Base-by-base conservation (phyloP, 2,329 filamentous ascomycete genomes). In the Fusarium sacchari region DNA sequence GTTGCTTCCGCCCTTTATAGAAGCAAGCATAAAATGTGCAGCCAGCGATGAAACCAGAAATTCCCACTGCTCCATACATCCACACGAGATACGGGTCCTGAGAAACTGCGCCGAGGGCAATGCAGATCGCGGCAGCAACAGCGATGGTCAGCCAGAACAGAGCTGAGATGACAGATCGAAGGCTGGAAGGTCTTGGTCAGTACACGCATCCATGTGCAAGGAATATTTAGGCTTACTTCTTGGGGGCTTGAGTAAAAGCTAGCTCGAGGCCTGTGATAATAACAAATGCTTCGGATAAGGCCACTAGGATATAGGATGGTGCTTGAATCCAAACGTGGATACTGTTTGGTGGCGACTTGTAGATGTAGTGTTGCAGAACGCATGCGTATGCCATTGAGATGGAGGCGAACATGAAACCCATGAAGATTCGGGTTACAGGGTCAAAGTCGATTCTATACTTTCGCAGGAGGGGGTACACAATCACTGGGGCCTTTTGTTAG, bases 391-490 rank as follows among this genome's bases (percentile, higher is more conserved):
- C 61, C 61, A 64, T 64, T 7, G 61, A 64, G 24, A 64, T 39
- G 0, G 61, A 64, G 7, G 61, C 61, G 7, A 64, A 64, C 56
- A 64, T 64, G 14, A 64, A 64, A 9, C 61, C 61, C 56, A 52
- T 30, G 22, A 64, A 64, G 18, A 64, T 64, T 1, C 61, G 61
- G 5, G 56, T 64, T 0, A 64, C 56, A 0, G 61, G 61, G 24
- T 62, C 61, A 9, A 64, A 64, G 26, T 61, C 39, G 26, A 64
- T 64, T 22, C 28, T 62, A 3, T 64, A 52, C 61, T 64, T 64
- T 44, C 61, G 32, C 0, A 64, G 32, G 0, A 64, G 15, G 5
- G 61, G 61, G 14, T 64, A 62, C 0, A 64, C 56, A 6, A 60
- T 37, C 14, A 64, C 61, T 62, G 6, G 8, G 12, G 3, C 3